phyloP scores from a whole-genome alignment of 352 stramenopile species.

The Pythium volutum region DNA sequence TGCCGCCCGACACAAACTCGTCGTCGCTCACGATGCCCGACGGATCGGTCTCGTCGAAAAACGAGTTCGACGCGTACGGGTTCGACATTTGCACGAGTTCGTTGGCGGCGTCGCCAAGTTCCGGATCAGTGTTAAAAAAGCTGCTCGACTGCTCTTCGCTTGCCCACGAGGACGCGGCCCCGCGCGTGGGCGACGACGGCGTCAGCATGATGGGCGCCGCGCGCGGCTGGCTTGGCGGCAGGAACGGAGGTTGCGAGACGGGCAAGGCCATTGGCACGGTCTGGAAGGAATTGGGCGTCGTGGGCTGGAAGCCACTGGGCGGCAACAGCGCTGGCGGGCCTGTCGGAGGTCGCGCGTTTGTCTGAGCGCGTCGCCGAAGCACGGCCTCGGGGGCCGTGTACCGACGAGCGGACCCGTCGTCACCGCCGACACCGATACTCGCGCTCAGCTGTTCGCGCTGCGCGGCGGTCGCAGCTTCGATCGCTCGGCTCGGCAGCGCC shows the following conservation, averaged over 20 bases:
- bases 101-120: constrained; percentile 3
- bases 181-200: constrained; percentile 12
- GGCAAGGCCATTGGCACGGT: too few relatives aligned
- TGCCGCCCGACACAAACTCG: constrained; percentile 20
- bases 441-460: background rate
- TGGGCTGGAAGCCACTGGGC: too few relatives aligned
- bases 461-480: background rate
- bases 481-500: background rate
- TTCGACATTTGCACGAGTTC: background rate
- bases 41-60: constrained; percentile 27
- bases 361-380: background rate
- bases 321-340: background rate
- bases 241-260: too few relatives aligned
- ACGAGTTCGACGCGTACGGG: constrained; percentile 27
- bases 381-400: constrained; percentile 17
- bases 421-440: background rate
- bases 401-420: constrained; percentile 15
- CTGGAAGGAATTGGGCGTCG: too few relatives aligned
- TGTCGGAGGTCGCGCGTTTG: background rate
- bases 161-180: constrained; percentile 11
- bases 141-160: constrained; percentile 20
- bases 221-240: background rate
- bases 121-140: constrained; percentile 4
- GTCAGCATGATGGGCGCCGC: constrained; percentile 13
- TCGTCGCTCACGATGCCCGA: constrained; percentile 28